Conservation (phyloP, 148 eudicot genomes). For the Rhododendron kiyosumense region DNA sequence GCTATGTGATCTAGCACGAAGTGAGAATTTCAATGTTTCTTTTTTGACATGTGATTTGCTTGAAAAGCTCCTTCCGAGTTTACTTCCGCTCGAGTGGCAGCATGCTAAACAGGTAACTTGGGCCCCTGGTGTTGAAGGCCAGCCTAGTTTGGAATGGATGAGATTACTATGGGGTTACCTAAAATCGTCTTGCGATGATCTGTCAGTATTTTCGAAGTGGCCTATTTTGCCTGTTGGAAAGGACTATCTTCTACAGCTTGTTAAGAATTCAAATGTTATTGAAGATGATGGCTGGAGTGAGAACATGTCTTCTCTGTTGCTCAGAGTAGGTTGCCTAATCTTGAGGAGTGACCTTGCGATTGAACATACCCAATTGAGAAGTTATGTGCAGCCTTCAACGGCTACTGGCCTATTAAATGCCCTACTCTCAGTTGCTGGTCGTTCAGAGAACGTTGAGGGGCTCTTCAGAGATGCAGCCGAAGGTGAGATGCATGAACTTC, state of each 20-base stretch:
- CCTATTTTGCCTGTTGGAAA: constrained; percentile 92
- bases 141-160: constrained; percentile 91
- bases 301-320: constrained; percentile 73
- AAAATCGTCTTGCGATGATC: constrained; percentile 62
- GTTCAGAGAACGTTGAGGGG: constrained; percentile 43
- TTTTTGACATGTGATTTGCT: constrained; percentile 72
- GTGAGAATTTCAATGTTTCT: constrained; percentile 70
- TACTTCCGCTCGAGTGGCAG: constrained; percentile 90
- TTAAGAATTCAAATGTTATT: constrained; percentile 74
- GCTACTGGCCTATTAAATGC: constrained; percentile 80
- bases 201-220: constrained; percentile 79
- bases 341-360: constrained; percentile 59
- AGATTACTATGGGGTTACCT: constrained; percentile 75
- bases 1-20: constrained; percentile 70
- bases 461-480: constrained; percentile 75
- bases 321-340: constrained; percentile 77
- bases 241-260: constrained; percentile 66
- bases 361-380: constrained; percentile 66
- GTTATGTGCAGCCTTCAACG: constrained; percentile 78
- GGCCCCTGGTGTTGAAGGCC: constrained; percentile 65
- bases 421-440: constrained; percentile 56
- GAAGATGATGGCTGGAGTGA: constrained; percentile 98
- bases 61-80: constrained; percentile 66
- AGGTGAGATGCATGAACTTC: constrained; percentile 83
- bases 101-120: constrained; percentile 78